These are phyloP conservation scores for Flagelloscypha sp. DNA, from an alignment of 768 basidiomycete species.

Conservation along the genomic window DNA sequence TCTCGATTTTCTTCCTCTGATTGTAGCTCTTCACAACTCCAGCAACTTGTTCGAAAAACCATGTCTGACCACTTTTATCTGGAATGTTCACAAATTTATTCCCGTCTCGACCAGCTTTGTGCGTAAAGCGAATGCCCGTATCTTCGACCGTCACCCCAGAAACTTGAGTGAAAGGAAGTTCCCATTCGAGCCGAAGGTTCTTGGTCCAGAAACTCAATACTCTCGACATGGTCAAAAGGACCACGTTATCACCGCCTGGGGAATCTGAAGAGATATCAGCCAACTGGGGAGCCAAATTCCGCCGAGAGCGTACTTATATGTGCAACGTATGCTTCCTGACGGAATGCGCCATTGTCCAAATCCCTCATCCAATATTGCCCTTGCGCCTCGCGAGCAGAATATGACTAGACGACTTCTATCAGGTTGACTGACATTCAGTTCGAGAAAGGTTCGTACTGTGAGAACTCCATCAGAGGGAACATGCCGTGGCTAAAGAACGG, in stretches of 20 bases:
- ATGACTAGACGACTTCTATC: slow-evolving; percentile 47
- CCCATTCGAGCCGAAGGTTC: slow-evolving; percentile 84
- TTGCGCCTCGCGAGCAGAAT: slow-evolving; percentile 79
- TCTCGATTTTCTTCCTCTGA: slow-evolving; percentile 63
- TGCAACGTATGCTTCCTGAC: slow-evolving; percentile 81
- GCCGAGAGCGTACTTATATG: slow-evolving; percentile 60
- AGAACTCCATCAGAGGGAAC: slow-evolving; percentile 83
- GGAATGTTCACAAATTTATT: slow-evolving; percentile 73
- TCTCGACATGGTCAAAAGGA: slow-evolving; percentile 69
- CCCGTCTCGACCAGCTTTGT: slow-evolving; percentile 67
- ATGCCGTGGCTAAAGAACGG: slow-evolving; percentile 59
- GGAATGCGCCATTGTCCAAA: slow-evolving; percentile 80
- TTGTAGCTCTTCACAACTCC: slow-evolving; percentile 74
- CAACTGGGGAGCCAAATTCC: slow-evolving; percentile 2
- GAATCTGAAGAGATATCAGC: slow-evolving; percentile 57
- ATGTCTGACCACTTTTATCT: slow-evolving; percentile 64
- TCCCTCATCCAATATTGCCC: slow-evolving; percentile 98
- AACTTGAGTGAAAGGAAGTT: slow-evolving; percentile 78
- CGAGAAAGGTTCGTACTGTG: slow-evolving; percentile 42
- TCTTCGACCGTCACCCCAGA: slow-evolving; percentile 86
- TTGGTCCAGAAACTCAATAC: slow-evolving; percentile 81
- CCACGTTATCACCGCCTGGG: slow-evolving; percentile 71
- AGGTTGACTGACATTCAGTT: background rate
- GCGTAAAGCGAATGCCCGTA: slow-evolving; percentile 80
- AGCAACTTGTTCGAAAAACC: slow-evolving; percentile 76